Conservation (phyloP, 805 yeast species). For the Yamadazyma takamatsuzukensis region DNA sequence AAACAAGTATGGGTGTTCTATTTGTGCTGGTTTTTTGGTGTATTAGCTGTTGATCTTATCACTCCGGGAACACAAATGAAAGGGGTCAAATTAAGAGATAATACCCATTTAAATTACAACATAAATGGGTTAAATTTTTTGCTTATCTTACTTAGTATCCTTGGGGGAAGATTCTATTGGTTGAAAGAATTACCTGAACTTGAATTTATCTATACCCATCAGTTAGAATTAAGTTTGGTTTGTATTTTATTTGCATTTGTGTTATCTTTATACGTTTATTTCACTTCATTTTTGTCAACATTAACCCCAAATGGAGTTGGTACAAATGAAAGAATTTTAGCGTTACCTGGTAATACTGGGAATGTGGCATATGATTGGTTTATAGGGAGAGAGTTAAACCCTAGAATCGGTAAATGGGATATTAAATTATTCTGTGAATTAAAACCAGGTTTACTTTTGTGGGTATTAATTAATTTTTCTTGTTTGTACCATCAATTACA, state of each 20-base stretch:
- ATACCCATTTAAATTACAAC: conserved; percentile 63
- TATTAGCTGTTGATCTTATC: conserved; percentile 60
- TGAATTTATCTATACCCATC: conserved; percentile 66
- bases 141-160: conserved; percentile 27
- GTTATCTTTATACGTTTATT: conserved; percentile 63
- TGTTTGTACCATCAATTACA: conserved; percentile 80
- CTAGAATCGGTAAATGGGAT: conserved; percentile 81
- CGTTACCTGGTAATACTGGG: conserved; percentile 84
- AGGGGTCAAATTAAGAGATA: conserved; percentile 78
- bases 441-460: conserved; percentile 88
- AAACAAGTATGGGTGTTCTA: conserved; percentile 60
- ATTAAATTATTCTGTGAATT: conserved; percentile 89
- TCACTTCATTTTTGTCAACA: conserved; percentile 63
- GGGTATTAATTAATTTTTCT: conserved; percentile 76
- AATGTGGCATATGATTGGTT: conserved; percentile 85
- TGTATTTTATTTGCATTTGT: conserved; percentile 61
- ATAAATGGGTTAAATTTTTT: conserved; percentile 74
- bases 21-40: conserved; percentile 63
- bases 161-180: conserved; percentile 53
- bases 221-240: conserved; percentile 59
- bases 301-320: conserved; percentile 46
- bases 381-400: conserved; percentile 94
- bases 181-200: conserved; percentile 64
- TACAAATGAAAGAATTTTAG: conserved; percentile 67
- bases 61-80: conserved; percentile 54